Base-by-base conservation (phyloP, 371 early-diverging fungal genomes). In the Dichotomocladium elegans region DNA sequence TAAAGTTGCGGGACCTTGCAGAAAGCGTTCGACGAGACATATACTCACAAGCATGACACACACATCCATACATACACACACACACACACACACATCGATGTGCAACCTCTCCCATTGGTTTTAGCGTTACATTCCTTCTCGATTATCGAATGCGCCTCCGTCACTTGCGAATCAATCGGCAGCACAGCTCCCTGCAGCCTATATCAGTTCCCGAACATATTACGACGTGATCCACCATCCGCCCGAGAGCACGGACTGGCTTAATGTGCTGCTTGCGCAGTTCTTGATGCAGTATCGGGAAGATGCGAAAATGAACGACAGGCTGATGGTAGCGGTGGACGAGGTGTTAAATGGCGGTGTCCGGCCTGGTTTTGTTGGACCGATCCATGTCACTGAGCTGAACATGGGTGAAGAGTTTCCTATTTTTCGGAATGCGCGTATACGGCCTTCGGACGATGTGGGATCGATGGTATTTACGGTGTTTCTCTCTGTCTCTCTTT, bases 361-460 rank as follows among this genome's bases (percentile, higher is more conserved):
- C n/a, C 77, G 85, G 29, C 93, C 95, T 7, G 80, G 82, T 28
- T 89, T 91, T 58, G 65, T 95, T 63, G 91, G 93, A 11, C 87
- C 80, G 25, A 89, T 96, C 49, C 75, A 84, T 52, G 91, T 96
- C 34, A 94, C 94, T 0, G 90, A 92, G 51, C 80, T 95, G 44
- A 88, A 89, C 25, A 67, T 96, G 30, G 97, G 97, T 0, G 88
- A 93, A 21, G 92, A 92, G 43, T 94, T 90, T 59, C 91, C 94
- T 12, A 81, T 88, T 17, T 76, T 96, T 31, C 82, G 82, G 35
- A 79, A 77, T 51, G 88, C 87, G 8, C 61, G 86, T 37, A 87
- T 91, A 42, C 64, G 85, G 51, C 82, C 83, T 19, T 85, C 87
- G 0, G 86, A 89, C 40, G 80, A 80, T n/a, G 72, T 79, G 25